Base-by-base conservation (phyloP, 805 yeast species). In the Ogataea paradorogensis region DNA sequence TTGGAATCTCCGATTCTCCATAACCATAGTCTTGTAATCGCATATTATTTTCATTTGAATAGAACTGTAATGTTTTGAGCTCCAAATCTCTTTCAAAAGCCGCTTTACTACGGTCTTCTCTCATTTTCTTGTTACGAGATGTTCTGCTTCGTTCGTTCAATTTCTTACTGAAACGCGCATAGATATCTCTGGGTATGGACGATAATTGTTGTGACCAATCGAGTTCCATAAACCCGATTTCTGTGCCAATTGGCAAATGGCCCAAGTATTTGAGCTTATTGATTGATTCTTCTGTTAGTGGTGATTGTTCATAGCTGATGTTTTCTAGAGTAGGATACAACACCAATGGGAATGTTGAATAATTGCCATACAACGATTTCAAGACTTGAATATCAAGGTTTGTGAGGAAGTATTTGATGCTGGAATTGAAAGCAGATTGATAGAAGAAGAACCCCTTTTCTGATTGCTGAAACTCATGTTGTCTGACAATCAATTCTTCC, bases 241-340 rank as follows among this genome's bases (percentile, higher is more conserved):
- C 84, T 0, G 96, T 83, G 1, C 97, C 97, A 21, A 77, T 58
- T 0, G 99, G 97, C 15, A 89, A 62, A 60, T 91, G 91, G 1
- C 84, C 73, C 41, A 93, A 63, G 58, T 84, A 88, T 59, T 88
- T 90, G 58, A 73, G 73, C 48, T 80, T 77, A 36, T 75, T 73
- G 2, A 76, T 52, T 53, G 83, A 48, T 3, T 77, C 78, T 11
- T 76, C 80, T 0, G 82, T 74, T 15, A 83, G 69, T 15, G 57
- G 52, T 11, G 52, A 48, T 16, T 75, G 75, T 26, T 84, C 95
- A 54, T 74, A 74, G 33, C 68, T 73, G 27, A 91, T 75, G 56
- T 81, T 82, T 50, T 87, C 95, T 6, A 90, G 73, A 27, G 70
- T 74, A 8, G 78, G 74, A 4, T 73, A 62, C 8, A 91, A 56